Conservation (phyloP, 1,139 yeast species). For the Yamadazyma songkhlaensis region DNA sequence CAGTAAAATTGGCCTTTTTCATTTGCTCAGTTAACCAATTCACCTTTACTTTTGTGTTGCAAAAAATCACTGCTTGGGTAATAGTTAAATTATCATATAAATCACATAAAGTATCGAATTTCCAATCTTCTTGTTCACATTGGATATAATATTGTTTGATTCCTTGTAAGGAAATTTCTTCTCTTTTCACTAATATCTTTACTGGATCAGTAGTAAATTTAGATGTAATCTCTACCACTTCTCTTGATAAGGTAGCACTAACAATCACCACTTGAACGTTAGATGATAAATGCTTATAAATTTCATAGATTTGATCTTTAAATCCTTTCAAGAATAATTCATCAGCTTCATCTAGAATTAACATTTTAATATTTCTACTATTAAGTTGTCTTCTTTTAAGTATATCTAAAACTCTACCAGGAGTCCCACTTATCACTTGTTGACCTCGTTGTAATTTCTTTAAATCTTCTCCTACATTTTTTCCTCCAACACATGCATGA, state of each 20-base stretch:
- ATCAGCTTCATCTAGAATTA: constrained; percentile 93
- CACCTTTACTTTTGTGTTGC: constrained; percentile 89
- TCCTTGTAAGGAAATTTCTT: constrained; percentile 85
- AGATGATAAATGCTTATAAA: constrained; percentile 75
- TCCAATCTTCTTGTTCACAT: constrained; percentile 93
- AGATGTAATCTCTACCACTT: constrained; percentile 80
- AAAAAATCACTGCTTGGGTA: constrained; percentile 94
- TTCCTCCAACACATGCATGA: constrained; percentile 94
- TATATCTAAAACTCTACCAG: constrained; percentile 91
- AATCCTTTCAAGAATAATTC: constrained; percentile 88
- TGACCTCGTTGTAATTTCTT: constrained; percentile 73
- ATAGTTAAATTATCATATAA: constrained; percentile 90
- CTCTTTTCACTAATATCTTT: constrained; percentile 85
- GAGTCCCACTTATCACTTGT: constrained; percentile 95
- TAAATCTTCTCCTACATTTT: constrained; percentile 76
- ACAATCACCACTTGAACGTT: constrained; percentile 90
- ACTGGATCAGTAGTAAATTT: constrained; percentile 91
- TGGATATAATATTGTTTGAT: constrained; percentile 84
- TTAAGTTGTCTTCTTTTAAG: constrained; percentile 69
- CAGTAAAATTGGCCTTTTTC: constrained; percentile 79
- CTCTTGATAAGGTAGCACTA: constrained; percentile 86
- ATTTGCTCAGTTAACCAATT: constrained; percentile 86
- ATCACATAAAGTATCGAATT: constrained; percentile 91
- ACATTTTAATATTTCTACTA: constrained; percentile 73
- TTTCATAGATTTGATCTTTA: constrained; percentile 88